Conservation (phyloP, 106 monocot species). For the Dendrobium chrysotoxum region DNA sequence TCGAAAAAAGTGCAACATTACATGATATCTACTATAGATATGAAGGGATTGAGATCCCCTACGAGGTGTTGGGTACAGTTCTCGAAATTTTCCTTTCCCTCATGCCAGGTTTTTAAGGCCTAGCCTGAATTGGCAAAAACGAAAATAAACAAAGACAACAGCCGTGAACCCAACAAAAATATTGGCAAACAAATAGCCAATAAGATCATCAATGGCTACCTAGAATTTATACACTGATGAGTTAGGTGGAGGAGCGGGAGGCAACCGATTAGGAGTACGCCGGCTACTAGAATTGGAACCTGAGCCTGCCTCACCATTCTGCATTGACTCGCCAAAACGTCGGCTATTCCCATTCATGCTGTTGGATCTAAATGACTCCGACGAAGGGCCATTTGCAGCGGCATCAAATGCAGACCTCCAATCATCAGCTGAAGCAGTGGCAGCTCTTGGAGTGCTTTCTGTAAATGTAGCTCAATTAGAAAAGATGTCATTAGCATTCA, state of each 20-base stretch:
- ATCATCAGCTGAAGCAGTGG: slow-evolving; percentile 39
- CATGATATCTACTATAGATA: too few relatives aligned
- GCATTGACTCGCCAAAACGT: slow-evolving; percentile 39
- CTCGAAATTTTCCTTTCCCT: too few relatives aligned
- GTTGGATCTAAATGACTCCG: slow-evolving; percentile 33
- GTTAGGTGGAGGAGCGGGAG: slow-evolving; percentile 62
- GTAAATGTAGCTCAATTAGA: slow-evolving; percentile 2
- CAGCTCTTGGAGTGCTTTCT: slow-evolving; percentile 56
- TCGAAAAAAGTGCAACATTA: too few relatives aligned
- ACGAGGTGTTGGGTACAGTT: too few relatives aligned
- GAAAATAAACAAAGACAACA: neutral
- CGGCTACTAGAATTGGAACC: slow-evolving; percentile 63
- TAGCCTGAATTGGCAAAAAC: neutral
- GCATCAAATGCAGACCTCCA: slow-evolving; percentile 90
- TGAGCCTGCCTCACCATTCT: slow-evolving; percentile 46
- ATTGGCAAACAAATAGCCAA: neutral
- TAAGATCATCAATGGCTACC: neutral
- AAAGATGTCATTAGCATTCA: neutral
- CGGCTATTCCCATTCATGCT: slow-evolving; percentile 48
- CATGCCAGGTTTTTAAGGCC: neutral
- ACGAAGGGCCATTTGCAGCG: slow-evolving; percentile 49
- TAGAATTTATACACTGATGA: slow-evolving; percentile 39
- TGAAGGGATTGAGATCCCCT: too few relatives aligned
- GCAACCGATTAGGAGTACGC: slow-evolving; percentile 80
- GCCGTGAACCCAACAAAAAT: slow-evolving; percentile 17